Evolutionary conservation across 345 rosid genomes (phyloP), one percentile per base, ranked within the genome.

Genomic region (Moricandia arvensis): DNA sequence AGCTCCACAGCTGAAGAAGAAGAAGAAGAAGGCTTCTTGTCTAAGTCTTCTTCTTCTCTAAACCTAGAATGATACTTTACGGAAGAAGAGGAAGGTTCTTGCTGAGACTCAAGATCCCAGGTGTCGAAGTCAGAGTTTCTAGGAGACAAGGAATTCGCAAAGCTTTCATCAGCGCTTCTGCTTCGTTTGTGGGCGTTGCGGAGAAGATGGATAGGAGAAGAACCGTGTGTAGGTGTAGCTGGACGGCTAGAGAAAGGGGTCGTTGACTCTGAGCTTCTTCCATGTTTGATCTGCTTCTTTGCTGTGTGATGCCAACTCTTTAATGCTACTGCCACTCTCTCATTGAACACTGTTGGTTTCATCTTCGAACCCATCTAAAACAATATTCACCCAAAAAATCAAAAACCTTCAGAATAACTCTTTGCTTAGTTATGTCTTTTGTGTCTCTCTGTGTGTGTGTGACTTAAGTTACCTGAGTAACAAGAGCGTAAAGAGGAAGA

Each of bases 401-500:
- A 11, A 33, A 29, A 31, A 45, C 0, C 5, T 16, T 69, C 9
- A 64, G 59, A 60, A 13, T 6, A 24, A 47, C 49, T 73, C 27
- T 54, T 54, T 53, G 13, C 15, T 9, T 37, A 27, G 55, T 7
- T 38, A n/a, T 55, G 16, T 38, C 5, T 43, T n/a, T 7, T 38
- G 9, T 55, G 16, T 38, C 5, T 43, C n/a, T n/a, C n/a, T n/a
- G n/a, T n/a, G n/a, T n/a, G n/a, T n/a, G n/a, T n/a, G n/a, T n/a
- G n/a, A n/a, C n/a, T n/a, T n/a, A n/a, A n/a, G 6, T 66, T 80
- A 89, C 93, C 85, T 89, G 99, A 41, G 97, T 95, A 9, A 95
- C 99, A 3, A 92, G 87, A 51, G 99, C 99, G 54, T 95, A 88
- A 1, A 95, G 88, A 63, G 99, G 99, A 34, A 95, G 97, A 35